Evolutionary conservation across 2,329 filamentous ascomycete genomes (phyloP).

Genomic region (Neocatenulostroma microsporum): DNA sequence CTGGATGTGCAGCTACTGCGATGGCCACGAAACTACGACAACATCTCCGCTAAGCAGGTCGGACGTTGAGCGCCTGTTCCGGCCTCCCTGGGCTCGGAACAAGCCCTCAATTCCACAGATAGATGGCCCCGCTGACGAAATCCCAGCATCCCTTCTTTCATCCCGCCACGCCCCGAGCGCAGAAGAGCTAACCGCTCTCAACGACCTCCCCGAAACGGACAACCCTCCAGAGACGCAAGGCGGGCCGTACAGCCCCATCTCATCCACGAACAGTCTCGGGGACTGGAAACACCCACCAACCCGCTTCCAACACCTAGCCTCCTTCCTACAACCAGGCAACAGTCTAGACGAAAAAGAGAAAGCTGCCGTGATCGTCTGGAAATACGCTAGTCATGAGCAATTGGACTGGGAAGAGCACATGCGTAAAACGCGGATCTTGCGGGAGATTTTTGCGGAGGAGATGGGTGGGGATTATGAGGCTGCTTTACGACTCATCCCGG

Average conservation of each 20-base stretch:
- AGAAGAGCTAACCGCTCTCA: background rate
- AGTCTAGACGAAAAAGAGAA: slow-evolving; percentile 13
- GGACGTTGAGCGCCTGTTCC: no score
- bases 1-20: background rate
- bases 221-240: slow-evolving; percentile 7
- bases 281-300: slow-evolving; percentile 15
- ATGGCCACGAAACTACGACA: background rate
- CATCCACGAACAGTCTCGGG: slow-evolving; percentile 11
- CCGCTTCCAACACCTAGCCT: slow-evolving; percentile 16
- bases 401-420: slow-evolving; percentile 12
- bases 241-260: slow-evolving; percentile 7
- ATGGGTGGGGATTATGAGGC: background rate
- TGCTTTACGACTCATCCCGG: no score
- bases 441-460: background rate
- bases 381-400: slow-evolving; percentile 15
- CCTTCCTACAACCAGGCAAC: slow-evolving; percentile 11
- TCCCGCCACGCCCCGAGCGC: background rate
- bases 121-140: no score
- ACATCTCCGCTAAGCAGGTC: background rate
- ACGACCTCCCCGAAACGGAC: background rate
- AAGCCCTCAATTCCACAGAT: no score
- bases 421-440: background rate
- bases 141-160: background rate
- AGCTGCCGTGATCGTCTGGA: slow-evolving; percentile 17
- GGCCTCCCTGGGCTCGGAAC: no score